Percentiles rank a stretch among this genome's conserved stretches.
Conservation (phyloP, 257 asterid genomes). For the Petrea volubilis region DNA sequence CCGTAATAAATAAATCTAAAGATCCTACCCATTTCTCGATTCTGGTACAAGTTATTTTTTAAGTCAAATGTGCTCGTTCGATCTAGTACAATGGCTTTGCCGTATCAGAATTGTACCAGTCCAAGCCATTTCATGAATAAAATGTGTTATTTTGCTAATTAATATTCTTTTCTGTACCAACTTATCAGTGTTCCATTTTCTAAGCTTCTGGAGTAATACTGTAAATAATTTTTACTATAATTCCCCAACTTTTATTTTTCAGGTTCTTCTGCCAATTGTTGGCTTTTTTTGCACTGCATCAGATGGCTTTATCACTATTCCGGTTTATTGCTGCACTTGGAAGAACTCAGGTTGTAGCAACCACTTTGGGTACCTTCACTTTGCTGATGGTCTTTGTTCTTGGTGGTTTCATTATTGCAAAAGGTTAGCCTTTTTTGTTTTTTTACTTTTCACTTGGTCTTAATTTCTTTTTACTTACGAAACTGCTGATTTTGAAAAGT, state of each 20-base stretch:
- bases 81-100: no score
- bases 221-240: neutral
- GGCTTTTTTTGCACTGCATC: conserved; percentile 84
- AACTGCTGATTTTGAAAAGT: neutral
- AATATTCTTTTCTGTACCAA: neutral
- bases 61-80: no score
- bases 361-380: conserved; percentile 80
- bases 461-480: neutral
- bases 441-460: neutral
- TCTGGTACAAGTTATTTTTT: no score
- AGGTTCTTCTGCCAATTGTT: conserved; percentile 86
- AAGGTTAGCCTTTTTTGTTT: conserved; percentile 46
- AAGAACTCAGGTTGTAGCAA: conserved; percentile 80
- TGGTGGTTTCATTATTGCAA: conserved; percentile 88
- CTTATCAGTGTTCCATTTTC: neutral
- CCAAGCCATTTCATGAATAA: no score
- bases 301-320: conserved; percentile 90
- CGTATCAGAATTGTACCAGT: no score
- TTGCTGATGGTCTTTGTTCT: conserved; percentile 85
- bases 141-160: neutral
- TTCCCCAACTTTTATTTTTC: conserved; percentile 23
- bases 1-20: no score
- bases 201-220: neutral
- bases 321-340: conserved; percentile 83
- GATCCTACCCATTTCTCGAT: no score